Base-by-base conservation (phyloP, 2,329 filamentous ascomycete genomes). In the Xylariomycetidae sp. region DNA sequence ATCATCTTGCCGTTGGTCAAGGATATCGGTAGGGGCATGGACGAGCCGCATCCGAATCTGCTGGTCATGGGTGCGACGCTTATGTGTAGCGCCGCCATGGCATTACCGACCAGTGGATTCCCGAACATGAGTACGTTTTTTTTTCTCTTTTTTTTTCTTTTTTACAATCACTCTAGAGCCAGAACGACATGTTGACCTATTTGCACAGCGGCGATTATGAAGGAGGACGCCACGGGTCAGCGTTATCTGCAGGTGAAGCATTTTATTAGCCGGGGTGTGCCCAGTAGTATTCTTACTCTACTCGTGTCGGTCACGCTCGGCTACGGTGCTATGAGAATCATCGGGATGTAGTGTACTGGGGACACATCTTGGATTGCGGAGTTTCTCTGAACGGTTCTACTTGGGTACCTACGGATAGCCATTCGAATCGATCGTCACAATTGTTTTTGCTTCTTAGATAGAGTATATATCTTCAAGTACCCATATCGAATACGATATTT, bases 41-140 rank as follows among this genome's bases (percentile, higher is more conserved):
- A 82, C 3, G 74, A 94, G 56, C 89, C 90, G 17, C 88, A 94
- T 57, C 90, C 92, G 7, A 97, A 97, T 60, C 64, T 98, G 40
- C 67, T 98, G 38, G 92, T 98, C 42, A 97, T 98, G 90, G 86
- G 82, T 0, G 82, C 85, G 34, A 90, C 94, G 9, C 66, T 98
- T 43, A 98, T 98, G 88, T 96, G 92, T 56, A 90, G 84, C 45
- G 89, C 89, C n/a, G 92, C 88, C 3, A 98, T 98, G 92, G 92
- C 82, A 10, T 63, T 98, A 61, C 92, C 92, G 3, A 98, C 92
- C 0, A 90, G 83, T 57, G 94, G 92, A 7, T 98, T 98, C 66
- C 92, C 92, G 2, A 98, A 98, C 50, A 98, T 98, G 92, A 98
- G 89, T 95, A 77, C 73, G 88, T 85, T 23, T 30, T 11, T 20